A percentile compares a stretch with the other conserved stretches of the same genome.
phyloP scores from a whole-genome alignment of 1,284 basidiomycete species.

The Meira miltonrushii region DNA sequence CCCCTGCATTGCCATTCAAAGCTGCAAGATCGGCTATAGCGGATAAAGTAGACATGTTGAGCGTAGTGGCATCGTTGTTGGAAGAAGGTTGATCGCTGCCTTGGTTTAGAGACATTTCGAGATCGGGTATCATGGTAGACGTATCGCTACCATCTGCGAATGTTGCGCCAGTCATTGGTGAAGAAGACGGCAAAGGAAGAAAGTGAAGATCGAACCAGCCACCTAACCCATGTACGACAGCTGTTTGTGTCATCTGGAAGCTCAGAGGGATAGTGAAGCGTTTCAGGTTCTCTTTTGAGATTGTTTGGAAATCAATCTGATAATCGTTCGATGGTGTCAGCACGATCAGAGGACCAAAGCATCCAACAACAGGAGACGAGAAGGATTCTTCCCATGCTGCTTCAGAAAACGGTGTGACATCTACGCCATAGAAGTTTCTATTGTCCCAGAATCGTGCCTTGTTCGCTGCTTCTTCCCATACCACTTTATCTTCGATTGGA shows the following conservation, averaged over 20 bases:
- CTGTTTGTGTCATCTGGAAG: constrained; percentile 24
- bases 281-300: constrained; percentile 30
- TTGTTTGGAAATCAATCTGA: constrained; percentile 39
- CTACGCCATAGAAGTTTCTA: constrained; percentile 47
- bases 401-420: constrained; percentile 37
- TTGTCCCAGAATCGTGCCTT: constrained; percentile 52
- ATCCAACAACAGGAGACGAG: constrained; percentile 40
- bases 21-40: no score
- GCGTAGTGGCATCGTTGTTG: background rate
- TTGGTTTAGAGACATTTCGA: background rate
- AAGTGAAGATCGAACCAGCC: constrained; percentile 50
- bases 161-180: background rate
- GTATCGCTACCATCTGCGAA: constrained; percentile 14
- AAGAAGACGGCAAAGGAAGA: constrained; percentile 16
- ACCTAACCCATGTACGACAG: constrained; percentile 38
- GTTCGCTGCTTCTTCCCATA: constrained; percentile 56
- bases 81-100: background rate
- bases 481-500: constrained; percentile 56
- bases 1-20: background rate
- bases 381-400: constrained; percentile 41
- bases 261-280: constrained; percentile 42
- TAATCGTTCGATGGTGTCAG: constrained; percentile 35
- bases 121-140: constrained; percentile 15
- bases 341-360: constrained; percentile 35
- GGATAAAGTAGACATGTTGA: background rate